Percentiles rank a stretch among this genome's conserved stretches.
These are phyloP conservation scores for Tremellales sp. DNA, from an alignment of 1,284 basidiomycete genomes.

Conservation along the genomic window DNA sequence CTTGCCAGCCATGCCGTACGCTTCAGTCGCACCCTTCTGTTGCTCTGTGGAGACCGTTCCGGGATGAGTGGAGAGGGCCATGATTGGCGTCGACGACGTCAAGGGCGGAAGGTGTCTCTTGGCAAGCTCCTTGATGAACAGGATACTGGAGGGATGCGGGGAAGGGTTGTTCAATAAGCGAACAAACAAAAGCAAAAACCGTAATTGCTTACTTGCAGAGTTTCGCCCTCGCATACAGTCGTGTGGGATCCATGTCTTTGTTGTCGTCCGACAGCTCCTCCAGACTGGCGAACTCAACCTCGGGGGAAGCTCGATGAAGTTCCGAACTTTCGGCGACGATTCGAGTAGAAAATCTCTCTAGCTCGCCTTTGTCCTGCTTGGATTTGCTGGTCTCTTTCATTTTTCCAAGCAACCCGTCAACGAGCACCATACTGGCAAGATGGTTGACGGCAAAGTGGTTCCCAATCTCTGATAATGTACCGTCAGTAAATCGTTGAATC, in stretches of 20 bases:
- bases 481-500: no score
- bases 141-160: slow-evolving; percentile 25
- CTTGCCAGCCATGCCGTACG: slow-evolving; percentile 35
- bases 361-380: slow-evolving; percentile 16
- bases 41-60: slow-evolving; percentile 43
- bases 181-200: neutral
- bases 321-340: slow-evolving; percentile 39
- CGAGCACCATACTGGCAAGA: slow-evolving; percentile 33
- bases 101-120: slow-evolving; percentile 25
- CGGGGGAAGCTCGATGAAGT: slow-evolving; percentile 33
- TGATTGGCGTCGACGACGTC: slow-evolving; percentile 25
- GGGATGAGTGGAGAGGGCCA: slow-evolving; percentile 38
- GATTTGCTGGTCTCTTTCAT: slow-evolving; percentile 32
- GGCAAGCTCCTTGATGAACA: slow-evolving; percentile 38
- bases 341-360: slow-evolving; percentile 26
- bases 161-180: no score
- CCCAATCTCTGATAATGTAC: no score
- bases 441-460: slow-evolving; percentile 44
- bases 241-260: slow-evolving; percentile 25
- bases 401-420: slow-evolving; percentile 32
- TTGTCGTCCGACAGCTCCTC: slow-evolving; percentile 29
- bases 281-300: slow-evolving; percentile 35
- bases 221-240: slow-evolving; percentile 35
- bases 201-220: slow-evolving; percentile 31
- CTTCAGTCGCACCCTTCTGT: slow-evolving; percentile 35